These are phyloP conservation scores for Ceratocystis alfenasii DNA, from an alignment of 2,329 filamentous ascomycete genomes.

Conservation along the genomic window DNA sequence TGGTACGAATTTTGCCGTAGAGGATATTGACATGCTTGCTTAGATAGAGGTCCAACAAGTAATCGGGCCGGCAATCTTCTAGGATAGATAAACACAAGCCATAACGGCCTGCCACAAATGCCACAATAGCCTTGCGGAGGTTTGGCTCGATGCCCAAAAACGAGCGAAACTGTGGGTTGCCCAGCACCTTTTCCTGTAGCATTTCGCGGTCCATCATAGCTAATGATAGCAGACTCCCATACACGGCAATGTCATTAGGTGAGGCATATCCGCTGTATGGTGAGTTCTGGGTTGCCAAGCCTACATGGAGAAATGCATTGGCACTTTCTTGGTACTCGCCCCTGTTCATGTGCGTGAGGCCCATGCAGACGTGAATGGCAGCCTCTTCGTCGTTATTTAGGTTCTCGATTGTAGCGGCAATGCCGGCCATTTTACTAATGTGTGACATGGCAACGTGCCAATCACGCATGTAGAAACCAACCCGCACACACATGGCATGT, in stretches of 20 bases:
- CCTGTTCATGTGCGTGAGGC: slow-evolving; percentile 47
- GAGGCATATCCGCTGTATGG: slow-evolving; percentile 62
- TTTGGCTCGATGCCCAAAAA: slow-evolving; percentile 91
- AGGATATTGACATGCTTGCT: slow-evolving; percentile 59
- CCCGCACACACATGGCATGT: slow-evolving; percentile 62
- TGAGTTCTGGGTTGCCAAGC: slow-evolving; percentile 49
- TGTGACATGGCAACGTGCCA: slow-evolving; percentile 57
- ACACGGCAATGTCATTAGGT: slow-evolving; percentile 80
- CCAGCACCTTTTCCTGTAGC: slow-evolving; percentile 63
- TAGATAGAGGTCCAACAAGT: slow-evolving; percentile 79
- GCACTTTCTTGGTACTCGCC: slow-evolving; percentile 36
- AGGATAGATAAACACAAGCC: slow-evolving; percentile 71
- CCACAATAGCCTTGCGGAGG: slow-evolving; percentile 76
- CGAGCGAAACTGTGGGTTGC: slow-evolving; percentile 66
- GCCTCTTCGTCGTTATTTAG: slow-evolving; percentile 29
- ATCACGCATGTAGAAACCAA: slow-evolving; percentile 63
- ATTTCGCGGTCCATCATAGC: slow-evolving; percentile 75
- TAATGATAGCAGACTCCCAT: slow-evolving; percentile 79
- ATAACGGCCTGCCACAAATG: slow-evolving; percentile 86
- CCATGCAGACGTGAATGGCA: slow-evolving; percentile 27
- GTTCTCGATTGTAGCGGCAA: slow-evolving; percentile 24
- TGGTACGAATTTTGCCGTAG: slow-evolving; percentile 66
- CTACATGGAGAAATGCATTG: slow-evolving; percentile 26
- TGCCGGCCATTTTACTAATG: slow-evolving; percentile 49
- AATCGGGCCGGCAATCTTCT: slow-evolving; percentile 70